Conservation (phyloP, 495 filamentous ascomycete genomes). For the Neurospora africana region DNA sequence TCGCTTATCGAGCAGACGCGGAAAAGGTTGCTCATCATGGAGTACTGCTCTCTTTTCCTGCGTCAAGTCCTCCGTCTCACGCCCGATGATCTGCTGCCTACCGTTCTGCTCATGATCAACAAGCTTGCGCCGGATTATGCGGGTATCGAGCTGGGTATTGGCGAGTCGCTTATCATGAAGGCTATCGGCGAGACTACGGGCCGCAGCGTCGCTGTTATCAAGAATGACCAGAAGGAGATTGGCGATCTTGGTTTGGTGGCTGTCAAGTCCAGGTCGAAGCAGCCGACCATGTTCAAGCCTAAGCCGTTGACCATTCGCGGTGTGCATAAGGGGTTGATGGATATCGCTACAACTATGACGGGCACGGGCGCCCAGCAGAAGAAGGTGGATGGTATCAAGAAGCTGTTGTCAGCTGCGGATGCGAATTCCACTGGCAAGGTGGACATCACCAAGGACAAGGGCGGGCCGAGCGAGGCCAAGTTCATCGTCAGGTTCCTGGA, state of each 20-base stretch:
- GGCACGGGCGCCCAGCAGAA: conserved; percentile 82
- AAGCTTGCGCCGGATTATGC: conserved; percentile 95
- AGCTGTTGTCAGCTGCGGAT: conserved; percentile 81
- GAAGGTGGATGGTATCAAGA: conserved; percentile 92
- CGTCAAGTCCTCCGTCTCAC: conserved; percentile 87
- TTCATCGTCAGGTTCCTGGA: conserved; percentile 87
- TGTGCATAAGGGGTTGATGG: conserved; percentile 80
- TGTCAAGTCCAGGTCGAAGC: conserved; percentile 84
- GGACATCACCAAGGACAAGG: conserved; percentile 87
- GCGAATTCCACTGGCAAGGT: conserved; percentile 58
- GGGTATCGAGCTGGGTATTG: conserved; percentile 91
- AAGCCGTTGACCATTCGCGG: conserved; percentile 79
- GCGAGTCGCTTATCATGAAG: conserved; percentile 97
- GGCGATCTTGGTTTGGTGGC: conserved; percentile 92
- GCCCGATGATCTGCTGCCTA: conserved; percentile 75
- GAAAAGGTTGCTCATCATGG: conserved; percentile 75
- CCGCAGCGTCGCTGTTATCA: conserved; percentile 75
- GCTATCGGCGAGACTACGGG: conserved; percentile 92
- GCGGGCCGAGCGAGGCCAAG: conserved; percentile 89
- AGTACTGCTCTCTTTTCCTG: conserved; percentile 82
- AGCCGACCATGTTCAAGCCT: conserved; percentile 95
- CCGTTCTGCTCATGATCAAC: conserved; percentile 91
- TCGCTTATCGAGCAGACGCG: conserved; percentile 87
- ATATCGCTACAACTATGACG: conserved; percentile 65
- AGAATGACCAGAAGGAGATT: conserved; percentile 88